A percentile compares a stretch with the other conserved stretches of the same genome.
These are phyloP conservation scores for Jamesozyma rosinii DNA, from an alignment of 805 yeast genomes.

Conservation along the genomic window DNA sequence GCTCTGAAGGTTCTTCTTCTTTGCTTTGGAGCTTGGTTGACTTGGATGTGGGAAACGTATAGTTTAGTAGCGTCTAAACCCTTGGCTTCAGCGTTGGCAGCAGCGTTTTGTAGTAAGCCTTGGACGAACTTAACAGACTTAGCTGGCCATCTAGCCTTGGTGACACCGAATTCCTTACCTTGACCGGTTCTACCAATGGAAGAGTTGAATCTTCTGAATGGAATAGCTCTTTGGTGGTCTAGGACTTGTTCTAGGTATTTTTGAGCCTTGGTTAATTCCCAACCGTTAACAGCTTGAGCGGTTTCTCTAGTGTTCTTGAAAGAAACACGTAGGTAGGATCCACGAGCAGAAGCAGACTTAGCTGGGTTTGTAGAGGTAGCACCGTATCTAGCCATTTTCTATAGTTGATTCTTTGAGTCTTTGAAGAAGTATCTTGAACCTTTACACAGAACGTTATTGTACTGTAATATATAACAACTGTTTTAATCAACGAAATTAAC, in stretches of 20 bases:
- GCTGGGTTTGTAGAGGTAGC: conserved; percentile 99
- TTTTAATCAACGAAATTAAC: not conserved
- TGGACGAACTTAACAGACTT: conserved; percentile 93
- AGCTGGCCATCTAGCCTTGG: conserved; percentile 99
- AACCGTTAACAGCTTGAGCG: conserved; percentile 96
- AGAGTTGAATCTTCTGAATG: conserved; percentile 95
- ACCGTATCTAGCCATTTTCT: conserved; percentile 96
- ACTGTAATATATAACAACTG: not conserved
- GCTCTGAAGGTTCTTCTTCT: conserved; percentile 99
- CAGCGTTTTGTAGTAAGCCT: conserved; percentile 94
- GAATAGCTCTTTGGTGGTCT: conserved; percentile 98
- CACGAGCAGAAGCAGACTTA: conserved; percentile 98
- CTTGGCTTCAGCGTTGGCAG: conserved; percentile 97
- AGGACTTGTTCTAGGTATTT: conserved; percentile 90
- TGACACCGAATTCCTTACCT: conserved; percentile 99
- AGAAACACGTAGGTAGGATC: conserved; percentile 97
- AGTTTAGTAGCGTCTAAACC: conserved; percentile 94
- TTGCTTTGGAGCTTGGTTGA: conserved; percentile 99
- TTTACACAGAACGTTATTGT: too few species aligned
- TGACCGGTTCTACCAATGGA: conserved; percentile 99
- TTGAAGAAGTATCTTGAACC: not conserved
- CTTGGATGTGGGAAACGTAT: conserved; percentile 96
- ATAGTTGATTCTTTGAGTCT: not conserved
- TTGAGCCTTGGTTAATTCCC: conserved; percentile 95
- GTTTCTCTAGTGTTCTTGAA: conserved; percentile 99